Base-by-base conservation (phyloP, 768 basidiomycete species). In the Tubosaeta brunneosetosa region DNA sequence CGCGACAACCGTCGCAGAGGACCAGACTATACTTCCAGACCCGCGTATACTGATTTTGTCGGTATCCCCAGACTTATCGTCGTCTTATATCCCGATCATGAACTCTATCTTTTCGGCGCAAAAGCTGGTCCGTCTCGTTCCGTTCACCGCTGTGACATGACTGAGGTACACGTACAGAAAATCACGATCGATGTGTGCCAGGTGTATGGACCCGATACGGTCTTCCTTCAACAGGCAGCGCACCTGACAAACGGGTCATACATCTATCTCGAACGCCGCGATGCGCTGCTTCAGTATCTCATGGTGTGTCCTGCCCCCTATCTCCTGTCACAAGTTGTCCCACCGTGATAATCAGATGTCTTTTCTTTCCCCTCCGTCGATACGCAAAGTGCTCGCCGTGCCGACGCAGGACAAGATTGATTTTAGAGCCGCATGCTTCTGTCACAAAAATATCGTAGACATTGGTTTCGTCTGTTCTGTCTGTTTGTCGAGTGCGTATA, bases 381-480 rank as follows among this genome's bases (percentile, higher is more conserved):
- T 95, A 48, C 84, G 94, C 41, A 82, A 81, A 62, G 75, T 84
- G 44, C 76, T 98, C 33, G 83, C 88, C 0, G 84, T 91, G 19
- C 95, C 95, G 1, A 91, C 91, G 6, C 93, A 97, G 71, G 94
- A 98, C 67, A 88, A 84, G 63, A 87, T 98, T 53, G 97, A 98
- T 69, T 95, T 98, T 65, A 83, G 97, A 29, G 97, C 97, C 0
- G 95, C 94, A 8, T 98, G 95, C 66, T 98, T 99, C 75, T 99
- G 97, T 73, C 97, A 98, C 72, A 97, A 97, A 68, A 86, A 87
- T 49, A 95, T 97, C 44, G 83, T 98, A 37, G 95, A 98, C 66
- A 82, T 98, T 49, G 97, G 94, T 50, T 99, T 94, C 60, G 94
- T 99, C 19, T 99, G 97, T 67, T 95, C 93, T n/a, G 94, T 99